Percentiles rank a stretch among this genome's conserved stretches.
phyloP scores from a whole-genome alignment of 495 filamentous ascomycete genomes.

The Daldinia vernicosa region DNA sequence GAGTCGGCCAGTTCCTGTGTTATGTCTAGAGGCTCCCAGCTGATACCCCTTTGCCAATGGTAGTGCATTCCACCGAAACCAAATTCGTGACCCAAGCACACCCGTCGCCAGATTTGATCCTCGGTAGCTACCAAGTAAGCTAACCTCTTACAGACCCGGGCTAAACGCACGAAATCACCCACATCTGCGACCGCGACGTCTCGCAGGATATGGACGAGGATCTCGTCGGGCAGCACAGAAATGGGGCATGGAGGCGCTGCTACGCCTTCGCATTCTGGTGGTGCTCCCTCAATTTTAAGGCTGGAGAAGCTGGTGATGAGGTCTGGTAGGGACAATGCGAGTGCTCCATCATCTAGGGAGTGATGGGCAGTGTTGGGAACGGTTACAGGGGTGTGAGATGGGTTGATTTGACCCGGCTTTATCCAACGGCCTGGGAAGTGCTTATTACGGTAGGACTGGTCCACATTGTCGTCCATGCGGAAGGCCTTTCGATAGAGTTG shows the following conservation, averaged over 20 bases:
- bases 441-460: slow-evolving; percentile 87
- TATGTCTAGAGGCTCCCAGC: slow-evolving; percentile 65
- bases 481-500: slow-evolving; percentile 91
- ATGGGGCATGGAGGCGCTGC: slow-evolving; percentile 80
- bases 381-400: slow-evolving; percentile 62
- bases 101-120: slow-evolving; percentile 85
- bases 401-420: slow-evolving; percentile 54
- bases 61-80: slow-evolving; percentile 90
- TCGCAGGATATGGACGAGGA: slow-evolving; percentile 76
- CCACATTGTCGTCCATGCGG: slow-evolving; percentile 83
- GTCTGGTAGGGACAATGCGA: slow-evolving; percentile 63
- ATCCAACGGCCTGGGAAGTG: slow-evolving; percentile 75
- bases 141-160: slow-evolving; percentile 85
- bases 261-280: slow-evolving; percentile 68
- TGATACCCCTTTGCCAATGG: slow-evolving; percentile 70
- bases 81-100: slow-evolving; percentile 74
- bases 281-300: slow-evolving; percentile 66
- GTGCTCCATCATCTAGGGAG: slow-evolving; percentile 60
- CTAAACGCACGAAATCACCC: slow-evolving; percentile 77
- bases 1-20: slow-evolving; percentile 44
- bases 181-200: slow-evolving; percentile 80
- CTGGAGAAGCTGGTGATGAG: slow-evolving; percentile 79
- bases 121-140: slow-evolving; percentile 87
- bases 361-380: slow-evolving; percentile 65
- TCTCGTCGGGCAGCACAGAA: slow-evolving; percentile 78